Base-by-base conservation (phyloP, 176 grass and related monocot species). In the Eleusine indica region DNA sequence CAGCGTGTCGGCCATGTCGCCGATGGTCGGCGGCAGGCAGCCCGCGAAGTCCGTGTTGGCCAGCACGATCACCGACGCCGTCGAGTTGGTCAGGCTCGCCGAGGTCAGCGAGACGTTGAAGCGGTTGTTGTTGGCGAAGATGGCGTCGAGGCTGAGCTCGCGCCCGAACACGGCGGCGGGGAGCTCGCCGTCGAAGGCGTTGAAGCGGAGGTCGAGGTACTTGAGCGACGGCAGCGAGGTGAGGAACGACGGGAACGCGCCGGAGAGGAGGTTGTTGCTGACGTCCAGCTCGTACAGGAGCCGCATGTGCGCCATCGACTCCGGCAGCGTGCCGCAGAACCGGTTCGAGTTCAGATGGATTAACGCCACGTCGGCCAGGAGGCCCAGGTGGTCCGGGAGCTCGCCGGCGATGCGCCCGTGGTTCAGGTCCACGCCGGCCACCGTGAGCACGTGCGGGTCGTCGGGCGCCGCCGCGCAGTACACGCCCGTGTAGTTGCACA, bases 401-500 rank as follows among this genome's bases (percentile, higher is more conserved):
- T 12, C 65, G 0, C 93, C 93, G 0, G 79, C 78, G 72, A 93
- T 82, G 69, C 70, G 68, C 38, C 76, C 90, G 71, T 93, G 93
- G 88, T 96, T 93, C 16, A 96, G 80, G 86, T 96, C 93, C 4
- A 96, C 44, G 22, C 93, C 93, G 5, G 93, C 93, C 11, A 96
- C 93, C 8, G 93, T 96, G 7, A 96, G 86, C 81, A 87, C 71
- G 83, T 86, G 84, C 12, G 85, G 90, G 79, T 96, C 90, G 77
- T 96, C 93, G 7, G 68, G 86, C 75, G 93, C 93, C 0, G 90
- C 90, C 15, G 93, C 3, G 53, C 93, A 96, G 88, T 79, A 96
- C 8, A 96, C 91, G 67, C 93, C 93, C 1, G 93, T 93, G 86
- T 96, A 96, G 81, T 96, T 93, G 79, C 93, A 96, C 80, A 96